phyloP scores from a whole-genome alignment of 305 asterid species.

The Withania somnifera region DNA sequence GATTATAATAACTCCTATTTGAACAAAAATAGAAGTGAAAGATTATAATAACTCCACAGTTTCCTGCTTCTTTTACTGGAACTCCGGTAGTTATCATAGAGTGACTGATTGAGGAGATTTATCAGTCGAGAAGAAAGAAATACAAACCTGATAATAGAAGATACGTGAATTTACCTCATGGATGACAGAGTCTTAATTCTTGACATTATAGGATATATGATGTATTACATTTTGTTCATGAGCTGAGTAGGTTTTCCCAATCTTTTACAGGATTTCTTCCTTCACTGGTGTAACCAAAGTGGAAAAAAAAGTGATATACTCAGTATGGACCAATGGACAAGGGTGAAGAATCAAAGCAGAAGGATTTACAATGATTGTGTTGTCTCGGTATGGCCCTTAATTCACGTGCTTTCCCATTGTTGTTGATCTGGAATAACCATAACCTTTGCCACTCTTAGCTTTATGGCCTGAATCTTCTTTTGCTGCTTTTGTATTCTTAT shows the following conservation, averaged over 20 bases:
- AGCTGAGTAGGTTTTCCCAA: not conserved
- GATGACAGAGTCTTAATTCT: not conserved
- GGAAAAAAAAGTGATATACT: not conserved
- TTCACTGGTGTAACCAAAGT: not conserved
- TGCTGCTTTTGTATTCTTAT: slow-evolving; percentile 19
- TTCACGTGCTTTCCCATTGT: not conserved
- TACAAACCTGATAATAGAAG: not conserved
- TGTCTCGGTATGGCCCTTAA: not conserved
- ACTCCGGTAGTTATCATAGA: not conserved
- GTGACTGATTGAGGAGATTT: not conserved
- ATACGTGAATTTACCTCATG: not conserved
- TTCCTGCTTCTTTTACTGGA: not conserved
- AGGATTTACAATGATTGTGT: slow-evolving; percentile 1
- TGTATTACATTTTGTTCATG: not conserved
- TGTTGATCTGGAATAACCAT: slow-evolving; percentile 5
- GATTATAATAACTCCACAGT: not conserved
- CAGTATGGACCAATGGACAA: not conserved
- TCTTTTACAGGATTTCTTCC: not conserved
- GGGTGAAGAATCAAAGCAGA: slow-evolving; percentile 10
- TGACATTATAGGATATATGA: not conserved
- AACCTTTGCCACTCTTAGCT: slow-evolving; percentile 17
- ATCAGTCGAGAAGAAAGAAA: not conserved
- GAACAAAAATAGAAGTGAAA: not conserved
- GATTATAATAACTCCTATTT: not conserved
- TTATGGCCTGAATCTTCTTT: slow-evolving; percentile 28